Evolutionary conservation across 2,329 filamentous ascomycete species (phyloP).

Genomic region (Arachnomyces sp.): DNA sequence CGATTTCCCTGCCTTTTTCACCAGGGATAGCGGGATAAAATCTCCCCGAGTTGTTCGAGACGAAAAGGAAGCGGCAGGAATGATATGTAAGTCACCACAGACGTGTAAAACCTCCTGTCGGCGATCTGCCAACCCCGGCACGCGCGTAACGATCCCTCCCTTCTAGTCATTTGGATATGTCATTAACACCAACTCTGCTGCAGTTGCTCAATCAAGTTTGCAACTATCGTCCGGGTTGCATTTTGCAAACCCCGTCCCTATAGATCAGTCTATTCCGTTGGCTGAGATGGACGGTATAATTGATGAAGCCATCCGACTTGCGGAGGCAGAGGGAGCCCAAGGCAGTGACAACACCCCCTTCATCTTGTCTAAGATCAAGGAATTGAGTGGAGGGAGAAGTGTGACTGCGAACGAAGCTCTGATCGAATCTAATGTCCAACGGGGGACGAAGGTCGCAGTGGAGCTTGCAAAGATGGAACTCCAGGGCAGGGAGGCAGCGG

Average conservation of each 20-base stretch:
- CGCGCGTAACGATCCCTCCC: too few relatives aligned
- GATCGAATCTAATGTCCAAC: slow-evolving; percentile 57
- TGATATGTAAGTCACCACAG: slow-evolving; percentile 53
- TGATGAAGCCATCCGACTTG: slow-evolving; percentile 58
- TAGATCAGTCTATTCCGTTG: slow-evolving; percentile 60
- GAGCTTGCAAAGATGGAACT: slow-evolving; percentile 50
- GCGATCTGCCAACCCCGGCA: too few relatives aligned
- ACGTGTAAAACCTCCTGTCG: too few relatives aligned
- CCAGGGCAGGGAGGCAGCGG: slow-evolving; percentile 16
- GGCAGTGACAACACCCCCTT: slow-evolving; percentile 80
- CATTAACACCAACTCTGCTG: slow-evolving; percentile 1
- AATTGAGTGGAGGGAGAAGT: slow-evolving; percentile 64
- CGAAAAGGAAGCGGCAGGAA: slow-evolving; percentile 78
- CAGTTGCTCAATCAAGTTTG: slow-evolving; percentile 63
- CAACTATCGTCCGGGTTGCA: slow-evolving; percentile 69
- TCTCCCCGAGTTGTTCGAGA: slow-evolving; percentile 68
- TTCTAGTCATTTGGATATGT: neutral
- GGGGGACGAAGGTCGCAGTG: slow-evolving; percentile 57
- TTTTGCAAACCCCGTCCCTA: slow-evolving; percentile 82
- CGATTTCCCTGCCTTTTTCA: slow-evolving; percentile 90
- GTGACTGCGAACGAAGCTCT: slow-evolving; percentile 66
- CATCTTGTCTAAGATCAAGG: slow-evolving; percentile 67
- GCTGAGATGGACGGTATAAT: slow-evolving; percentile 63
- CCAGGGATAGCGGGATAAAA: slow-evolving; percentile 70
- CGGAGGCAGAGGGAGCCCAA: slow-evolving; percentile 54